Percentiles rank a stretch among this genome's conserved stretches.
Conservation (phyloP, 495 filamentous ascomycete species). For the Aspergillus haitiensis region DNA sequence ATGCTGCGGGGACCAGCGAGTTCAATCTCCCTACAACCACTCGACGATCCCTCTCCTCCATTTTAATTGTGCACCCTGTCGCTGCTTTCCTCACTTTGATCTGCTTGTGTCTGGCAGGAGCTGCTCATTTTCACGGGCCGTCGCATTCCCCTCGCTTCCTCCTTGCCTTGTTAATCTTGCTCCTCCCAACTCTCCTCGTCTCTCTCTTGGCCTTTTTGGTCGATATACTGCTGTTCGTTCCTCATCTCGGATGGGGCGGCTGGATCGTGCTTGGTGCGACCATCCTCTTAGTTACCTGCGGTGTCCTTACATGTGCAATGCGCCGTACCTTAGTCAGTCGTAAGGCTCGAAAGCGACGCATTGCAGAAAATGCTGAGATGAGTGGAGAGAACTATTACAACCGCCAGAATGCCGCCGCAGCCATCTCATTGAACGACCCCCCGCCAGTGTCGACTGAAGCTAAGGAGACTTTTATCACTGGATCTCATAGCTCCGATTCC, state of each 20-base stretch:
- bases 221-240: constrained; percentile 94
- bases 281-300: constrained; percentile 78
- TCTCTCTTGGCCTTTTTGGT: constrained; percentile 87
- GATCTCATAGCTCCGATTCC: constrained; percentile 54
- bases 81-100: constrained; percentile 83
- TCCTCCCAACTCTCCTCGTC: constrained; percentile 79
- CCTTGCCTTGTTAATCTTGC: constrained; percentile 78
- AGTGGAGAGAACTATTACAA: constrained; percentile 90
- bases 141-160: constrained; percentile 92
- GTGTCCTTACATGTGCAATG: constrained; percentile 94
- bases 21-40: constrained; percentile 76
- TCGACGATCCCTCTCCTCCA: constrained; percentile 82
- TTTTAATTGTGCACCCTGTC: constrained; percentile 90
- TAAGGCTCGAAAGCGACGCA: constrained; percentile 87
- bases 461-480: constrained; percentile 53
- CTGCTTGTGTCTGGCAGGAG: constrained; percentile 74
- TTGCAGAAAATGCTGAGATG: constrained; percentile 92
- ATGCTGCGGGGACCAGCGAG: constrained; percentile 41
- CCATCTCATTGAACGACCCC: constrained; percentile 34
- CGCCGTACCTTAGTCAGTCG: constrained; percentile 87
- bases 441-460: constrained; percentile 47
- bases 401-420: constrained; percentile 58
- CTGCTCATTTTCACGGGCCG: constrained; percentile 85
- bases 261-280: constrained; percentile 93
- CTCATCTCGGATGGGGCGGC: constrained; percentile 90